phyloP scores from a whole-genome alignment of 1,284 basidiomycete species.

The Fomitiporia mediterranea region DNA sequence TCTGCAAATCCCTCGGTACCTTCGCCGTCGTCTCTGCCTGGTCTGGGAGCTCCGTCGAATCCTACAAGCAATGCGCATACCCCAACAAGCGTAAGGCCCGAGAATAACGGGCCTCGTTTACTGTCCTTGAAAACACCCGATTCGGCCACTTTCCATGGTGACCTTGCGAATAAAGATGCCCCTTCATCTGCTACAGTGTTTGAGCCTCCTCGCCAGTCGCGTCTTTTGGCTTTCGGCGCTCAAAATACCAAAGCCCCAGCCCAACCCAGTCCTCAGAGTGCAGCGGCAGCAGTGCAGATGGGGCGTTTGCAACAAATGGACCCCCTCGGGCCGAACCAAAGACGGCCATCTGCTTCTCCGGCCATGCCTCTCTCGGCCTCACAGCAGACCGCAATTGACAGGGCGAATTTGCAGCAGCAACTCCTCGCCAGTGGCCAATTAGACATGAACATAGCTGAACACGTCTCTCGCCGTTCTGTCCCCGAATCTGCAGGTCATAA shows the following conservation, averaged over 20 bases:
- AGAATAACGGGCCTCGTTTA: slow-evolving; percentile 28
- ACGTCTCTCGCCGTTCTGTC: slow-evolving; percentile 5
- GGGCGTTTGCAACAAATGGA: slow-evolving; percentile 15
- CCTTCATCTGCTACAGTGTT: slow-evolving; percentile 34
- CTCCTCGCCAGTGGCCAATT: slow-evolving; percentile 4
- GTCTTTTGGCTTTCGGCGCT: slow-evolving; percentile 59
- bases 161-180: slow-evolving; percentile 9
- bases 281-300: slow-evolving; percentile 9
- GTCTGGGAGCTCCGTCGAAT: slow-evolving; percentile 3
- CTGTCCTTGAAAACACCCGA: slow-evolving; percentile 23
- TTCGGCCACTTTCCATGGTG: slow-evolving; percentile 24
- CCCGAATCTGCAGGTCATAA: background rate
- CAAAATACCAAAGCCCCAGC: slow-evolving; percentile 27
- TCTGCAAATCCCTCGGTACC: background rate
- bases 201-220: slow-evolving; percentile 65
- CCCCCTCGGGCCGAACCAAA: slow-evolving; percentile 10
- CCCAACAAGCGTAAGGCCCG: slow-evolving; percentile 20
- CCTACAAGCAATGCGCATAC: slow-evolving; percentile 4
- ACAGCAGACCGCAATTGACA: slow-evolving; percentile 15
- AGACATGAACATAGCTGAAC: slow-evolving; percentile 1
- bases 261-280: slow-evolving; percentile 13
- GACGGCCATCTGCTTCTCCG: slow-evolving; percentile 15
- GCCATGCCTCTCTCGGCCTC: slow-evolving; percentile 8
- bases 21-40: background rate
- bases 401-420: slow-evolving; percentile 2